phyloP scores from a whole-genome alignment of 139 green algal genomes.

The Spirogloea muscicola region DNA sequence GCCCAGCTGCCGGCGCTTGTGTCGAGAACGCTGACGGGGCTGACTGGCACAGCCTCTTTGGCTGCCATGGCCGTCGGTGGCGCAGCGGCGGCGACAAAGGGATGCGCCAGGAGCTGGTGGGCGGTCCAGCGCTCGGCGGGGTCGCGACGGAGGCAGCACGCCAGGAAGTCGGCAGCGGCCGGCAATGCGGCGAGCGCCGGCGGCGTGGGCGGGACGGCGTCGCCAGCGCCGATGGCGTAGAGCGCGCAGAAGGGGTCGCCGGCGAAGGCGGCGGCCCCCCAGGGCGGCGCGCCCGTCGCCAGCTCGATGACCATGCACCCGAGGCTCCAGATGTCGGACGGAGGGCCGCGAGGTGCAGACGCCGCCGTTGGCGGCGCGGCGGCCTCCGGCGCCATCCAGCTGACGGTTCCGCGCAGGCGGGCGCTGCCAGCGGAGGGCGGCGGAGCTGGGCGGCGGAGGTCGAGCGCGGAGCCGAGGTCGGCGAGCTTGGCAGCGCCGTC shows the following conservation, averaged over 20 bases:
- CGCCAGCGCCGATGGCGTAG: constrained; percentile 80
- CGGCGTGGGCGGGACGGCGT: constrained; percentile 64
- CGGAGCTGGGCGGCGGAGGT: neutral
- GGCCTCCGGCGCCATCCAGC: constrained; percentile 97
- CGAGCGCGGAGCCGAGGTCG: constrained; percentile 29
- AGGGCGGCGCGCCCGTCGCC: constrained; percentile 82
- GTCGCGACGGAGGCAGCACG: constrained; percentile 74
- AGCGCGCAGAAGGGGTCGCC: constrained; percentile 67
- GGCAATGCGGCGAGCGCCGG: constrained; percentile 59
- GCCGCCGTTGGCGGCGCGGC: neutral
- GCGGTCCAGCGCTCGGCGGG: constrained; percentile 21
- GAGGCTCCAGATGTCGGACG: constrained; percentile 92
- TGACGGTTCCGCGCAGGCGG: constrained; percentile 81
- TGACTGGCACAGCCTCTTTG: no score
- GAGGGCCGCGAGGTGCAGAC: no score
- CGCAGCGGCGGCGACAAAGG: constrained; percentile 24
- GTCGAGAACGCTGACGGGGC: no score
- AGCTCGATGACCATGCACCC: constrained; percentile 97
- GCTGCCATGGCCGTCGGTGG: no score
- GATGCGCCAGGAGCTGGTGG: constrained; percentile 27
- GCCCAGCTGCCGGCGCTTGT: no score
- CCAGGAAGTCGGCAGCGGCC: constrained; percentile 82
- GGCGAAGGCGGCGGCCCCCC: constrained; percentile 64
- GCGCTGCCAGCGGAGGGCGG: neutral
- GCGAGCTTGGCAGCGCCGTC: constrained; percentile 21